A percentile compares a stretch with the other conserved stretches of the same genome.
Evolutionary conservation across 768 basidiomycete genomes (phyloP).

Genomic region (Tulasnella calospora): DNA sequence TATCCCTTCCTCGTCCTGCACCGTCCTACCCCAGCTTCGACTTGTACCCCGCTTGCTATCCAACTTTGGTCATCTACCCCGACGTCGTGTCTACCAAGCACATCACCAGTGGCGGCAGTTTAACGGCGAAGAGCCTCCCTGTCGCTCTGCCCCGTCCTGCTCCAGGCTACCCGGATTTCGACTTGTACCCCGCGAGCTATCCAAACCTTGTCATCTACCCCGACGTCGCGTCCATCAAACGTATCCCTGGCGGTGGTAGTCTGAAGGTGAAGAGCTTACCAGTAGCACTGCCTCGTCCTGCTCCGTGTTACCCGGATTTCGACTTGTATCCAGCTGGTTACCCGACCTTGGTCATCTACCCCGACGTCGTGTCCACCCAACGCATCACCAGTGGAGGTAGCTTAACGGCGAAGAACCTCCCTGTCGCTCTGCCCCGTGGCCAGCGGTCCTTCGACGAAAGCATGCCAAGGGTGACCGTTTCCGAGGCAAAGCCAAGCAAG

Average conservation of each 20-base stretch:
- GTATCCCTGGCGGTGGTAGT: neutral
- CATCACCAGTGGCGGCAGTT: neutral
- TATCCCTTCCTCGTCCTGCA: neutral
- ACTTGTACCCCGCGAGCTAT: slow-evolving; percentile 27
- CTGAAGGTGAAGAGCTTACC: neutral
- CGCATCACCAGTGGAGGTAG: too few relatives aligned
- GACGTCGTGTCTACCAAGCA: neutral
- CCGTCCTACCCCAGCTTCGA: slow-evolving; percentile 19
- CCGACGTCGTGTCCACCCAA: too few relatives aligned
- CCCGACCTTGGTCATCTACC: slow-evolving; percentile 25
- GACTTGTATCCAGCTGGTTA: slow-evolving; percentile 23
- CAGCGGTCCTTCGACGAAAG: slow-evolving; percentile 56
- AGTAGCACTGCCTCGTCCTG: neutral
- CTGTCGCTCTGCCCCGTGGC: too few relatives aligned
- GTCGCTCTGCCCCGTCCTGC: slow-evolving; percentile 1
- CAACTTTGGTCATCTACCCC: slow-evolving; percentile 16
- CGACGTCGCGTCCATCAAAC: neutral
- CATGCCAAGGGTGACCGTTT: too few relatives aligned
- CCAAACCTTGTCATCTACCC: slow-evolving; percentile 27
- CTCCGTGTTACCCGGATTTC: slow-evolving; percentile 27
- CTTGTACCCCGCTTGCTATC: slow-evolving; percentile 24
- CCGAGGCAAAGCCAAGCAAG: too few relatives aligned
- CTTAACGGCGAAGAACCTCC: too few relatives aligned
- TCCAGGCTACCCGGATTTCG: slow-evolving; percentile 23
- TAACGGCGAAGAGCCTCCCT: neutral